Percentiles rank a stretch among this genome's conserved stretches.
Evolutionary conservation across 768 basidiomycete genomes (phyloP).

Genomic region (Russula olivacea): DNA sequence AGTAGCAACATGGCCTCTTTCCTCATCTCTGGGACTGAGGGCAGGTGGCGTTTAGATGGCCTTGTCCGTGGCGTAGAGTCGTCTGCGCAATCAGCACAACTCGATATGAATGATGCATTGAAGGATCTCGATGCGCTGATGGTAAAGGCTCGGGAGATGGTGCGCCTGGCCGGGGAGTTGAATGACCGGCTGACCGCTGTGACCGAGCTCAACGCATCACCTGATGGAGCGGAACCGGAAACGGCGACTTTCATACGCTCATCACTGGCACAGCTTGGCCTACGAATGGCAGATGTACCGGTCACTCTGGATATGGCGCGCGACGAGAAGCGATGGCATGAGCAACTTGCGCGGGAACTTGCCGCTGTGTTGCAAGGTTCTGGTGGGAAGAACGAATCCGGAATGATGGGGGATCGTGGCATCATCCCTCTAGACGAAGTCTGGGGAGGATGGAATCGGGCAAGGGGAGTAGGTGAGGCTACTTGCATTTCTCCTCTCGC

Average conservation of each 20-base stretch:
- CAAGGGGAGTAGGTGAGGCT: conserved; percentile 76
- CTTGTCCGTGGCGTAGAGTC: conserved; percentile 73
- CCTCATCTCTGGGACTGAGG: background rate
- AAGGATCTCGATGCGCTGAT: conserved; percentile 86
- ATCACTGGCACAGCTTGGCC: conserved; percentile 83
- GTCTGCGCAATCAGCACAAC: conserved; percentile 55
- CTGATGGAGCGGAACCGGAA: conserved; percentile 53
- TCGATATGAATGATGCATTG: conserved; percentile 68
- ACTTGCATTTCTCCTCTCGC: background rate
- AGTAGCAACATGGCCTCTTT: conserved; percentile 30
- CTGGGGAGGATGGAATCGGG: conserved; percentile 95
- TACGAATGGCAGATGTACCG: conserved; percentile 71
- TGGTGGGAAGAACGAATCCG: conserved; percentile 37
- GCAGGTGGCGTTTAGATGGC: conserved; percentile 48
- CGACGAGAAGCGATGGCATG: conserved; percentile 74
- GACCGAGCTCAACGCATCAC: conserved; percentile 23
- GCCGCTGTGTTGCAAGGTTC: conserved; percentile 58
- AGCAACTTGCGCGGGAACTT: conserved; percentile 78
- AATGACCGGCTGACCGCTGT: conserved; percentile 65
- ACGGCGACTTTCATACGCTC: conserved; percentile 83
- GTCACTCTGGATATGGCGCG: conserved; percentile 85
- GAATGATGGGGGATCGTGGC: conserved; percentile 74
- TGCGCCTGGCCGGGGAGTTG: conserved; percentile 79
- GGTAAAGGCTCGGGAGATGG: conserved; percentile 91
- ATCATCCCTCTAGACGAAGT: conserved; percentile 87